These are phyloP conservation scores for Nannizziopsis arthrosporioides DNA, from an alignment of 2,329 filamentous ascomycete species.

Conservation along the genomic window DNA sequence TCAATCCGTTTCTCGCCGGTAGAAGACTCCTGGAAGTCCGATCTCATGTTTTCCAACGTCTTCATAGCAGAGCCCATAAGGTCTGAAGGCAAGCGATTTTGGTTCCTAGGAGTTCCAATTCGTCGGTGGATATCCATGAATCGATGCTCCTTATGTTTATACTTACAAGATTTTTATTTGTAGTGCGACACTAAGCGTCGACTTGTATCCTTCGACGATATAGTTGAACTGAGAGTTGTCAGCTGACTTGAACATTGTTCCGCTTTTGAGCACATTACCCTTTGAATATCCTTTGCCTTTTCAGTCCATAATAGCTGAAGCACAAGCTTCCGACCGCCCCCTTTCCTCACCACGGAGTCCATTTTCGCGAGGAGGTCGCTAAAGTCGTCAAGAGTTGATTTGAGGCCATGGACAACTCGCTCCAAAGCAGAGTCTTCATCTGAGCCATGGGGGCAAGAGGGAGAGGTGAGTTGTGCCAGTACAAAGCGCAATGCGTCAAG, in stretches of 20 bases:
- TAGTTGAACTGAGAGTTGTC: neutral
- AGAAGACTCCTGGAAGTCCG: neutral
- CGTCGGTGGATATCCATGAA: too few relatives aligned
- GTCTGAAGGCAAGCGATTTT: too few relatives aligned
- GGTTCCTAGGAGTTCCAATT: too few relatives aligned
- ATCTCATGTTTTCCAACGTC: neutral
- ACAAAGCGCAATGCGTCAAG: neutral
- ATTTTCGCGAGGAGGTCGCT: neutral
- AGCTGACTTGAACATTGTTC: neutral
- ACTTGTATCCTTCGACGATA: neutral
- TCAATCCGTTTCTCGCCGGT: neutral
- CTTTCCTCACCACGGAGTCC: neutral
- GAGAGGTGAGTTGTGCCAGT: neutral
- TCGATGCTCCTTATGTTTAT: neutral
- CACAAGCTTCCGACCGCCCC: neutral
- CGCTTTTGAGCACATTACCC: neutral
- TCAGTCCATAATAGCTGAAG: neutral
- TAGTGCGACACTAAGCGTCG: neutral
- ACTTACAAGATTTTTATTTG: neutral
- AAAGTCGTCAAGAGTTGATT: neutral
- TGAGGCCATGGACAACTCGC: neutral
- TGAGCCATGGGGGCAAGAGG: neutral
- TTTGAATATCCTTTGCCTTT: neutral
- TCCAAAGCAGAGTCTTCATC: neutral
- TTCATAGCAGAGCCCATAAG: neutral